These are phyloP conservation scores for Aspergillus indologenus DNA, from an alignment of 495 filamentous ascomycete genomes.

Conservation along the genomic window DNA sequence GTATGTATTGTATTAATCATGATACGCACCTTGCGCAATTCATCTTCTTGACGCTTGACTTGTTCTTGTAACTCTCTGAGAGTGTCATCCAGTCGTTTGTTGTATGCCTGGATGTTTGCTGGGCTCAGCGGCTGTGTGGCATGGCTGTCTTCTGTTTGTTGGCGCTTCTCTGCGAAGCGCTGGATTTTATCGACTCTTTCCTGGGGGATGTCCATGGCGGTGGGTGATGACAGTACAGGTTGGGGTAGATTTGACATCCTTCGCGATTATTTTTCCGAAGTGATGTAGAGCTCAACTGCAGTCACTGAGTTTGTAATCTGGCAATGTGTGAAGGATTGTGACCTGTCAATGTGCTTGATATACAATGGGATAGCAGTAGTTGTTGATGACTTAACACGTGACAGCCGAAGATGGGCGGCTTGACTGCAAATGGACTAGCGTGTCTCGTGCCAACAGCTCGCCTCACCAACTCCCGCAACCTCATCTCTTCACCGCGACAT, in stretches of 20 bases:
- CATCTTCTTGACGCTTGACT: constrained; percentile 63
- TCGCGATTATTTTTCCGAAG: not conserved
- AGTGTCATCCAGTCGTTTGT: constrained; percentile 59
- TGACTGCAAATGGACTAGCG: constrained; percentile 21
- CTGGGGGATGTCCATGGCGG: constrained; percentile 36
- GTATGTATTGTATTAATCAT: not conserved
- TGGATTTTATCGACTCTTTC: constrained; percentile 37
- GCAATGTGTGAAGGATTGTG: not conserved
- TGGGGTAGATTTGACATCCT: not conserved
- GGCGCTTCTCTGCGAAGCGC: constrained; percentile 36
- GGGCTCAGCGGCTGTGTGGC: constrained; percentile 30
- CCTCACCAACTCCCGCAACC: constrained; percentile 27
- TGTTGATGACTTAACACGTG: constrained; percentile 14
- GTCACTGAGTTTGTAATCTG: not conserved
- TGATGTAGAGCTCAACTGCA: not conserved
- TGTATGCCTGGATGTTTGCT: constrained; percentile 37
- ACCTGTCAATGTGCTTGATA: not conserved
- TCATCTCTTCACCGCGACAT: constrained; percentile 27
- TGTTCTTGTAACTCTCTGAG: constrained; percentile 60
- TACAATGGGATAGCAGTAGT: not conserved
- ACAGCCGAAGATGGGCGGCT: not conserved
- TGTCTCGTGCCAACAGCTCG: constrained; percentile 21
- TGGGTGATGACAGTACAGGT: not conserved
- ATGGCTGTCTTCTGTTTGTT: constrained; percentile 35
- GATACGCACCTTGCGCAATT: constrained; percentile 49